Conservation (phyloP, 768 basidiomycete genomes). For the Neoboletus magnificus region DNA sequence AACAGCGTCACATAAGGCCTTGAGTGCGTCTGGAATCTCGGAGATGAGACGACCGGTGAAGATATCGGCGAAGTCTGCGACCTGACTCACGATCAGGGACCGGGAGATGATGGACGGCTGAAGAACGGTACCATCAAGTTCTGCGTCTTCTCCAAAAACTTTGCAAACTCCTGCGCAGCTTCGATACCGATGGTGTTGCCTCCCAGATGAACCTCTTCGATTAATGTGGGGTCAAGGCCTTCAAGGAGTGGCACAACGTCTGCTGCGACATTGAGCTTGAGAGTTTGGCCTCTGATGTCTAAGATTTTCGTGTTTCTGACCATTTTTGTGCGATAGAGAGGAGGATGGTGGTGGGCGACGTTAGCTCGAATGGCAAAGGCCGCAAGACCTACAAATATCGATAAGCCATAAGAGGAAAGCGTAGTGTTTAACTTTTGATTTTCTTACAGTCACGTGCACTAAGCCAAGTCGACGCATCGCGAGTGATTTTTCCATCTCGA, state of each 20-base stretch:
- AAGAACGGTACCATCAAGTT: slow-evolving; percentile 56
- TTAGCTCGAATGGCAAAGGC: not conserved
- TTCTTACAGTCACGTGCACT: slow-evolving; percentile 22
- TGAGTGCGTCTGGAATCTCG: slow-evolving; percentile 89
- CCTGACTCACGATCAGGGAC: slow-evolving; percentile 41
- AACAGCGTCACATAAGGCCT: slow-evolving; percentile 85
- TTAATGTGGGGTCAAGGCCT: slow-evolving; percentile 56
- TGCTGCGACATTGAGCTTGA: slow-evolving; percentile 74
- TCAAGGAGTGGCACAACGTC: slow-evolving; percentile 75
- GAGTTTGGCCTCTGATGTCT: slow-evolving; percentile 32
- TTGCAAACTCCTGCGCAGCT: slow-evolving; percentile 80
- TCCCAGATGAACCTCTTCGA: slow-evolving; percentile 90
- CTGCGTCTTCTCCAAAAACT: slow-evolving; percentile 66
- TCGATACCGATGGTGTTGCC: slow-evolving; percentile 94
- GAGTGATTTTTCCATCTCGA: slow-evolving; percentile 3
- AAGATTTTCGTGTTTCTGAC: slow-evolving; percentile 13
- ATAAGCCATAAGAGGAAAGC: slow-evolving; percentile 19
- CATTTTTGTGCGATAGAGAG: slow-evolving; percentile 13
- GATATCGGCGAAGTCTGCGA: slow-evolving; percentile 95
- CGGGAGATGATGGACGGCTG: not conserved
- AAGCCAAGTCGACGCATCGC: not conserved
- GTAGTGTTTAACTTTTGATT: not conserved
- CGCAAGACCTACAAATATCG: slow-evolving; percentile 4
- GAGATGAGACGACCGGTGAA: slow-evolving; percentile 95
- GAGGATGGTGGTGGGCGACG: not conserved